Percentiles rank a stretch among this genome's conserved stretches.
Conservation (phyloP, 345 rosid species). For the Lumnitzera racemosa region DNA sequence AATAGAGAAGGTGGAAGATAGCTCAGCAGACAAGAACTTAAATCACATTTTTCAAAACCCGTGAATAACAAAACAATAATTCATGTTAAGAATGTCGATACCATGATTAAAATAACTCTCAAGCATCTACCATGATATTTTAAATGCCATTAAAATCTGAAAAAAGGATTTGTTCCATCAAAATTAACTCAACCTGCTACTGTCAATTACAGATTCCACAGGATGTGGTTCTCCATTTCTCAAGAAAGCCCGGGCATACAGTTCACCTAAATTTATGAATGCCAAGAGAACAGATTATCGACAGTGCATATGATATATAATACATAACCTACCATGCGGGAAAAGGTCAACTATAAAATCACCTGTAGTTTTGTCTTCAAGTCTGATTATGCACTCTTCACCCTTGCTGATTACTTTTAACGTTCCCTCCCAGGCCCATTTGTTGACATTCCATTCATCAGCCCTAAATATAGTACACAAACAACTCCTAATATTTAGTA, state of each 20-base stretch:
- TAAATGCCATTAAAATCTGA: no score
- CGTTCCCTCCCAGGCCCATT: conserved; percentile 98
- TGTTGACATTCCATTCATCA: conserved; percentile 98
- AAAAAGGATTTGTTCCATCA: conserved; percentile 2
- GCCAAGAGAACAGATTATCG: conserved; percentile 3
- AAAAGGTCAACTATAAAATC: conserved; percentile 9
- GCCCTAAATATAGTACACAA: conserved; percentile 46
- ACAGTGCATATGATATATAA: background rate
- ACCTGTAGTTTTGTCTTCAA: conserved; percentile 87
- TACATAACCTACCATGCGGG: conserved; percentile 5
- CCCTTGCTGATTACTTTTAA: conserved; percentile 85
- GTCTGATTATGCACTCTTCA: conserved; percentile 95
- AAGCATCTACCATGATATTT: no score
- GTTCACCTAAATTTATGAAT: conserved; percentile 43
- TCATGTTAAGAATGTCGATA: background rate
- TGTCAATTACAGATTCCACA: conserved; percentile 93
- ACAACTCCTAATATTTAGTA: conserved; percentile 2
- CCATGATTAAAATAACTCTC: no score
- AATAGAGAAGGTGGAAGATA: background rate
- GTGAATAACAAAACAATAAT: background rate
- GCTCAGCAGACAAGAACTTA: no score
- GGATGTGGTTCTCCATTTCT: conserved; percentile 93
- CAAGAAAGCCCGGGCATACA: conserved; percentile 91
- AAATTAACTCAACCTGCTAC: conserved; percentile 66
- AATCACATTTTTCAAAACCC: background rate